A percentile compares a stretch with the other conserved stretches of the same genome.
These are phyloP conservation scores for Paraleonurus japonicus DNA, from an alignment of 257 asterid genomes.

Conservation along the genomic window DNA sequence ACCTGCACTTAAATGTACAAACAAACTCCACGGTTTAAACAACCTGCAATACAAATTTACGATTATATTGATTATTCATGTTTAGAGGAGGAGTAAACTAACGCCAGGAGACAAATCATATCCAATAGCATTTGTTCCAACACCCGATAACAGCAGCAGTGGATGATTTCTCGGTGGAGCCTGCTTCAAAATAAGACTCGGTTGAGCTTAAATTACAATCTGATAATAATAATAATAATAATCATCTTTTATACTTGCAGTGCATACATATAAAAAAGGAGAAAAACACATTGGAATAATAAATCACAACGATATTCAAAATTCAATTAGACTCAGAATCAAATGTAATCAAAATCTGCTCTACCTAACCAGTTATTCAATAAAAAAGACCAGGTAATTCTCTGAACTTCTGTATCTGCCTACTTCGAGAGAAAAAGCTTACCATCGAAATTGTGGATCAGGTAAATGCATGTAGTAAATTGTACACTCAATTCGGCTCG, in stretches of 20 bases:
- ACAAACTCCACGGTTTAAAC: neutral
- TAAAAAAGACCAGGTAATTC: neutral
- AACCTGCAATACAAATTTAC: neutral
- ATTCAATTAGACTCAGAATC: neutral
- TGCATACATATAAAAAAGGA: neutral
- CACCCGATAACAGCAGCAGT: conserved; percentile 85
- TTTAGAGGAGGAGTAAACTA: conserved; percentile 30
- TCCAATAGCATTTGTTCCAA: conserved; percentile 97
- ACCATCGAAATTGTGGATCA: conserved; percentile 16
- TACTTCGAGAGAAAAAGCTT: neutral
- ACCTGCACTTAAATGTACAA: conserved; percentile 1
- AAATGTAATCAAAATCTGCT: conserved; percentile 17
- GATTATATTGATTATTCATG: neutral
- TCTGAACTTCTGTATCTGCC: neutral
- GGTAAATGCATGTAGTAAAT: conserved; percentile 14
- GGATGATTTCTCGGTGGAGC: conserved; percentile 90
- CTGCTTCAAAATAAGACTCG: conserved; percentile 39
- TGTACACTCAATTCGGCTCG: neutral
- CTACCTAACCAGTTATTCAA: neutral
- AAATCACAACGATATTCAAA: neutral
- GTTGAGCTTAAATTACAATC: conserved; percentile 2
- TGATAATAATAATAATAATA: neutral
- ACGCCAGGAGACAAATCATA: conserved; percentile 97
- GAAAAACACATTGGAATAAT: conserved; percentile 3
- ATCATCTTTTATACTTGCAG: neutral